These are phyloP conservation scores for Amoebophrya sp. DNA, from an alignment of 169 alveolate genomes.

Conservation along the genomic window DNA sequence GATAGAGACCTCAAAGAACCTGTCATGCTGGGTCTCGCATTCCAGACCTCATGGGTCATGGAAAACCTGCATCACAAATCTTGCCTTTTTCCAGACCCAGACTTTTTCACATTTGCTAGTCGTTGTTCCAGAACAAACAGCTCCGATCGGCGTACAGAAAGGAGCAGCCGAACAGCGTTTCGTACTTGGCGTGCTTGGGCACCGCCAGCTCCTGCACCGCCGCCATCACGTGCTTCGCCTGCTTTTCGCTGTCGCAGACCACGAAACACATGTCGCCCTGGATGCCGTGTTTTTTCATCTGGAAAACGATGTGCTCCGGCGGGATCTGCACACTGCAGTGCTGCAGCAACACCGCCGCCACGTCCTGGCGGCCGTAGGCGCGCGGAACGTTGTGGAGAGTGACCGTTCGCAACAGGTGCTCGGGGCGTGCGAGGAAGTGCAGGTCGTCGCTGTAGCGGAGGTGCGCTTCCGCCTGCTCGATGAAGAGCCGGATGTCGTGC, in stretches of 20 bases:
- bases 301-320: neutral
- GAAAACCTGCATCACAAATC: no score
- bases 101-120: no score
- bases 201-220: conserved; percentile 14
- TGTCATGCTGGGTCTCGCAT: no score
- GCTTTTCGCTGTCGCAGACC: neutral
- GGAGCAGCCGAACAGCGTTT: neutral
- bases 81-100: no score
- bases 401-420: neutral
- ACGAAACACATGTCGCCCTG: neutral
- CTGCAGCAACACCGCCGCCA: neutral
- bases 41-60: no score
- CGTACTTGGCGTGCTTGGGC: conserved; percentile 21
- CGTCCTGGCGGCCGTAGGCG: neutral
- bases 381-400: neutral
- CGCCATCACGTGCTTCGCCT: neutral
- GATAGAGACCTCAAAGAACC: no score
- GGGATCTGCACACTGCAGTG: neutral
- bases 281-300: neutral
- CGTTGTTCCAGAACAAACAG: neutral
- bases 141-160: conserved; percentile 2
- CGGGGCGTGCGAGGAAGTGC: neutral
- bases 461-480: neutral
- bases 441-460: neutral
- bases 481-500: neutral